phyloP scores from a whole-genome alignment of 176 grass and related monocot genomes.

The Raddia guianensis region DNA sequence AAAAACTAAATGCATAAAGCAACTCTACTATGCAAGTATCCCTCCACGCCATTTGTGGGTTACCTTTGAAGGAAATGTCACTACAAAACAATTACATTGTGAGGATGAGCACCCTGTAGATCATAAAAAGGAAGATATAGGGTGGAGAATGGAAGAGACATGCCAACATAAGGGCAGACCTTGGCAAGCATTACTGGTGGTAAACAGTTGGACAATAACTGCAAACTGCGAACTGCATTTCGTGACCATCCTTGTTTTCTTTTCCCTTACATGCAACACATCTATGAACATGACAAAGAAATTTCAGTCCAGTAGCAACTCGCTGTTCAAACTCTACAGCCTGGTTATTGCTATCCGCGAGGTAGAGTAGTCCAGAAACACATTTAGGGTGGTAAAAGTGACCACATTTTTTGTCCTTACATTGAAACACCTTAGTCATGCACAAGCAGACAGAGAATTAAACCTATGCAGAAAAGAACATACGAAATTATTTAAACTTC shows the following conservation, averaged over 20 bases:
- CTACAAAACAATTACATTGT: constrained; percentile 38
- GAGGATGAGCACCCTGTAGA: not conserved
- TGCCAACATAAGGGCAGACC: constrained; percentile 43
- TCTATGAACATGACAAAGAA: constrained; percentile 70
- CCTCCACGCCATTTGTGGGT: constrained; percentile 67
- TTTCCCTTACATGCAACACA: constrained; percentile 50
- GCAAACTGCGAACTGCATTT: constrained; percentile 77
- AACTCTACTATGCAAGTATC: constrained; percentile 63
- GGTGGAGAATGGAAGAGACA: not conserved
- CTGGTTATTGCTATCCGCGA: constrained; percentile 11
- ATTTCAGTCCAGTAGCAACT: constrained; percentile 54
- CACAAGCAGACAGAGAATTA: not conserved
- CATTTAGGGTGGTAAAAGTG: constrained; percentile 84
- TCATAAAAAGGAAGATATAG: not conserved
- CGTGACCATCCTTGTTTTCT: constrained; percentile 51
- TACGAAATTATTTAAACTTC: not conserved
- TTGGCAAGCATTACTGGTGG: constrained; percentile 77
- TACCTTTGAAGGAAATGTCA: constrained; percentile 50
- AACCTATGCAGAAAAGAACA: constrained; percentile 21
- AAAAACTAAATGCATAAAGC: constrained; percentile 61
- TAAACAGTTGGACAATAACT: constrained; percentile 74
- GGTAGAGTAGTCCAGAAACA: constrained; percentile 59
- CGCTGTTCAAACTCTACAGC: constrained; percentile 27
- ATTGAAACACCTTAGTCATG: constrained; percentile 67
- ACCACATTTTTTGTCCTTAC: constrained; percentile 57